Evolutionary conservation across 108 stramenopile species (phyloP), one percentile per base, ranked within the genome.

Genomic region (Nitzschia inconspicua): DNA sequence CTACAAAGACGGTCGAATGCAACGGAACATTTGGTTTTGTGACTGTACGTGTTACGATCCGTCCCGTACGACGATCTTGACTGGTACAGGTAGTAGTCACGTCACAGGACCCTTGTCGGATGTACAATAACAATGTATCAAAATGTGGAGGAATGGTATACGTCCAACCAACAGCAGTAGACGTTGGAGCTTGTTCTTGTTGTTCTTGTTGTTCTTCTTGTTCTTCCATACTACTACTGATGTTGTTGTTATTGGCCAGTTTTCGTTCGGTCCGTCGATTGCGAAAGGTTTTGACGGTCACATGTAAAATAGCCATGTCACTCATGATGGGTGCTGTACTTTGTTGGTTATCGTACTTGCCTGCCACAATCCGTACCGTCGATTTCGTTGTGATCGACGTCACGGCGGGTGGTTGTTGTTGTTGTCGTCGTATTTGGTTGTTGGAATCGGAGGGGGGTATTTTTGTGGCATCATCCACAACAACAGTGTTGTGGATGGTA

Each of bases 91-190:
- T 18, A 20, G 37, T 39, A 14, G 40, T 20, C 51, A 65, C 44
- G 0, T 20, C 44, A 23, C 64, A 72, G 8, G 80, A 76, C 30
- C 86, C 86, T 20, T 70, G 56, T 18, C 83, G 77, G 26, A 84
- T 46, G 59, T 92, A 92, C 9, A 86, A 50, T 30, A 92, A 65
- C 1, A 62, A 74, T n/a, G 90, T 92, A 32, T 77, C 68, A 44
- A 47, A 54, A 39, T 73, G 66, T 2, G 44, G 23, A 8, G 84
- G 83, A 14, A 84, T 24, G 6, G 8, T 63, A 35, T 80, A 79
- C 5, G 14, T 78, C 85, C 85, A 90, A 0, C 58, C 72, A 28
- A 39, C 42, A 4, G 18, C 37, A 24, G 18, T 19, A 30, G 25
- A 1, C 31, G 31, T 52, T 18, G 48, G 48, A 23, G 5, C 7